Base-by-base conservation (phyloP, 148 eudicot species). In the Fallopia convolvulus region DNA sequence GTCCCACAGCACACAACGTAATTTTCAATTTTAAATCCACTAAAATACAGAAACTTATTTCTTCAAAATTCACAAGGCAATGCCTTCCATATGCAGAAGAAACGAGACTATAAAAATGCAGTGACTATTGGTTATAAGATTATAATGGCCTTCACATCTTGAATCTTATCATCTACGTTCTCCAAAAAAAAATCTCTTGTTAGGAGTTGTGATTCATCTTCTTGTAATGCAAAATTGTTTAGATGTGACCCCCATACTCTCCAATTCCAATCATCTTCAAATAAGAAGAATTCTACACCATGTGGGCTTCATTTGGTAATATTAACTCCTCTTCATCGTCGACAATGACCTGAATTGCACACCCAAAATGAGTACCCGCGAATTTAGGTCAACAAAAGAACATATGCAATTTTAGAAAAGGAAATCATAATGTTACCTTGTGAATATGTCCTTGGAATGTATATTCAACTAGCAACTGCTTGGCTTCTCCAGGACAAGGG, bases 401-500 rank as follows among this genome's bases (percentile, higher is more conserved):
- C 40, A 48, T 4, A 20, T 7, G 41, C 17, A 47, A 66, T 5
- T n/a, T n/a, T n/a, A n/a, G n/a, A n/a, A n/a, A 65, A 44, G 13
- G 26, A 48, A 81, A 40, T 36, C 21, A 68, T 18, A 40, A 53
- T 32, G 33, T 12, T 84, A 93, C 98, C 97, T 90, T 87, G 73
- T 84, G 86, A 39, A 71, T 83, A 73, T 80, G 71, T 66, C 86
- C 88, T 14, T 79, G 79, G 60, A 77, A 90, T 2, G 90, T 91
- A 81, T 95, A 95, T 77, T 90, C 87, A 30, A 95, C 85, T 33
- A 80, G 77, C 79, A 95, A 81, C 74, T 85, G 89, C 82, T 93
- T 95, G 72, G 91, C 80, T 82, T 90, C 94, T 72, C 92, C 94
- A 0, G 98, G 99, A 82, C 98, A 95, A 81, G 97, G 97, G 81